Conservation (phyloP, 768 basidiomycete genomes). For the Lentinus brumalis region DNA sequence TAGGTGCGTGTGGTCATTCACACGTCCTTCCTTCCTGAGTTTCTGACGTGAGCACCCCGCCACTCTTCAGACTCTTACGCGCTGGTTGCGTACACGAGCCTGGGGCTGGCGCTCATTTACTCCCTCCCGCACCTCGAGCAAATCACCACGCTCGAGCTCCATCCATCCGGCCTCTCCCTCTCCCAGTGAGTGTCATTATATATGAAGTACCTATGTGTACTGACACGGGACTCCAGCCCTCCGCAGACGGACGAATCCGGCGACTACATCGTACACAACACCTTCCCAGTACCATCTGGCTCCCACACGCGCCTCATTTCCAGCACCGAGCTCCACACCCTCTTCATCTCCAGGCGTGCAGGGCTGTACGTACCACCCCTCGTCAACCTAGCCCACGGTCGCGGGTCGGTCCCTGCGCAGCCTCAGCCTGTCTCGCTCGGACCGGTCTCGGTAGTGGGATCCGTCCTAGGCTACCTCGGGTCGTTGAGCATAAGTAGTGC, state of each 20-base stretch:
- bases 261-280: conserved; percentile 51
- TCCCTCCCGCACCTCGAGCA: conserved; percentile 65
- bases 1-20: conserved; percentile 46
- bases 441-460: conserved; percentile 54
- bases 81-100: conserved; percentile 58
- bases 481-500: conserved; percentile 42
- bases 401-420: conserved; percentile 49
- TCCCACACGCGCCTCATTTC: conserved; percentile 5
- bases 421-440: conserved; percentile 65
- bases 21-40: not conserved
- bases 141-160: conserved; percentile 43
- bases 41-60: not conserved
- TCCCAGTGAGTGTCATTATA: conserved; percentile 19
- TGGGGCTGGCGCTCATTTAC: conserved; percentile 52
- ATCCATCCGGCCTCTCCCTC: conserved; percentile 19
- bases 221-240: conserved; percentile 26
- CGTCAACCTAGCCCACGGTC: conserved; percentile 49
- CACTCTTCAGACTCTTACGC: conserved; percentile 39
- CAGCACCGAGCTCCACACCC: conserved; percentile 51
- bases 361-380: conserved; percentile 46
- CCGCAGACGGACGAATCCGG: conserved; percentile 51
- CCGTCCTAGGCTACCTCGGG: conserved; percentile 50
- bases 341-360: conserved; percentile 58
- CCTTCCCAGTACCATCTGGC: conserved; percentile 29
- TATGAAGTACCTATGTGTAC: not conserved